phyloP scores from a whole-genome alignment of 768 basidiomycete species.

The Tylopilus vinaceipallidus region DNA sequence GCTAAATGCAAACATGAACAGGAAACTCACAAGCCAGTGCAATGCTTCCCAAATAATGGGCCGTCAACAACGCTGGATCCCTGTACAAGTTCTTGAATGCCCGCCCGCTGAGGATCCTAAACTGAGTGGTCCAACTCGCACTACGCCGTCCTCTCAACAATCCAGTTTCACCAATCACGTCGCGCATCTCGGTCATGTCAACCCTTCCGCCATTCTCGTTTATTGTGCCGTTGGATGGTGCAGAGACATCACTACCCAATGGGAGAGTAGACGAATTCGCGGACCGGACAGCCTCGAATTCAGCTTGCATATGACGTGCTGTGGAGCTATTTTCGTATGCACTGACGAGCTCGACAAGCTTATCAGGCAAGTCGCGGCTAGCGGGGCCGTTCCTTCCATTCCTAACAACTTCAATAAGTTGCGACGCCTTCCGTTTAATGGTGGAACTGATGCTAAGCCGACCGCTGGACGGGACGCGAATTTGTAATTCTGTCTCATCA shows the following conservation, averaged over 20 bases:
- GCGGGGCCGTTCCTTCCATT: constrained; percentile 31
- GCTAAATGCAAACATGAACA: not conserved
- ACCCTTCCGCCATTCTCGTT: constrained; percentile 24
- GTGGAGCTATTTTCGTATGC: constrained; percentile 69
- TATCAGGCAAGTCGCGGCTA: constrained; percentile 45
- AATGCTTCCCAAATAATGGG: constrained; percentile 88
- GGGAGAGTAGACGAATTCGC: constrained; percentile 3
- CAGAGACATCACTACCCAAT: not conserved
- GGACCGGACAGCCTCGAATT: constrained; percentile 49
- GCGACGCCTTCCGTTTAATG: constrained; percentile 71
- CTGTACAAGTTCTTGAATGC: constrained; percentile 99
- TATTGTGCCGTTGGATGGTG: constrained; percentile 28
- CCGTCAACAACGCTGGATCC: constrained; percentile 86
- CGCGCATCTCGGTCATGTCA: constrained; percentile 49
- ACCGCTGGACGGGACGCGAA: constrained; percentile 34
- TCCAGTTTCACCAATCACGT: constrained; percentile 66
- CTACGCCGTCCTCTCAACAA: constrained; percentile 71
- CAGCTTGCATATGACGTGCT: constrained; percentile 56
- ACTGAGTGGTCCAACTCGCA: constrained; percentile 88
- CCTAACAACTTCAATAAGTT: constrained; percentile 59
- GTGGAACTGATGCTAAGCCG: constrained; percentile 47
- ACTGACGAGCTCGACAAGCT: constrained; percentile 69
- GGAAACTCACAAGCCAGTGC: constrained; percentile 70
- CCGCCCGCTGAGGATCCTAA: constrained; percentile 88
- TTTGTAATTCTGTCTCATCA: constrained; percentile 54